These are phyloP conservation scores for Mortierella hygrophila DNA, from an alignment of 192 early-diverging fungal species.

Conservation along the genomic window DNA sequence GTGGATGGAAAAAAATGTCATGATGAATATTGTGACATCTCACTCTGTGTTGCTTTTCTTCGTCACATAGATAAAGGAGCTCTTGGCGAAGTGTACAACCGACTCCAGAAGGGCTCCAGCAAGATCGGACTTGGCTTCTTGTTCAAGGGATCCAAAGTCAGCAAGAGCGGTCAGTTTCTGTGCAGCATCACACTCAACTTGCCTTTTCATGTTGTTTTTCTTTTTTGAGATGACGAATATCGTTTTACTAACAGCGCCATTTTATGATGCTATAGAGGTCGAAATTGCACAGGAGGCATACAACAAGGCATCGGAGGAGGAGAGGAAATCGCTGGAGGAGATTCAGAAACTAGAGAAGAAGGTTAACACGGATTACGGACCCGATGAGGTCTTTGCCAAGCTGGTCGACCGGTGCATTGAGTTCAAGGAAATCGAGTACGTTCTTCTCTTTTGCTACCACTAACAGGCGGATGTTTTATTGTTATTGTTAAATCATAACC, in stretches of 20 bases:
- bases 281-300: constrained; percentile 41
- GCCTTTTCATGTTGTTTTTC: not conserved
- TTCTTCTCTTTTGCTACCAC: not conserved
- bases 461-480: too few species aligned
- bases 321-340: constrained; percentile 50
- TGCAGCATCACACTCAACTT: too few species aligned
- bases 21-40: not conserved
- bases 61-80: not conserved
- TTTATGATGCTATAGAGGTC: constrained; percentile 23
- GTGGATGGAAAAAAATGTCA: too few species aligned
- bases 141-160: constrained; percentile 16
- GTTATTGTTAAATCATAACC: too few species aligned
- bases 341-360: constrained; percentile 66
- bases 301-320: constrained; percentile 38
- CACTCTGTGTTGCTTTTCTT: not conserved
- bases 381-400: constrained; percentile 74
- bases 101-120: constrained; percentile 7
- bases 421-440: constrained; percentile 77
- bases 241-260: too few species aligned
- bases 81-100: not conserved
- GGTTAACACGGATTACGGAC: constrained; percentile 79
- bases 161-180: not conserved
- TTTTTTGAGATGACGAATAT: not conserved
- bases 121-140: constrained; percentile 28
- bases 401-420: constrained; percentile 79